Conservation (phyloP, 768 basidiomycete species). For the Boletus rubropictus region DNA sequence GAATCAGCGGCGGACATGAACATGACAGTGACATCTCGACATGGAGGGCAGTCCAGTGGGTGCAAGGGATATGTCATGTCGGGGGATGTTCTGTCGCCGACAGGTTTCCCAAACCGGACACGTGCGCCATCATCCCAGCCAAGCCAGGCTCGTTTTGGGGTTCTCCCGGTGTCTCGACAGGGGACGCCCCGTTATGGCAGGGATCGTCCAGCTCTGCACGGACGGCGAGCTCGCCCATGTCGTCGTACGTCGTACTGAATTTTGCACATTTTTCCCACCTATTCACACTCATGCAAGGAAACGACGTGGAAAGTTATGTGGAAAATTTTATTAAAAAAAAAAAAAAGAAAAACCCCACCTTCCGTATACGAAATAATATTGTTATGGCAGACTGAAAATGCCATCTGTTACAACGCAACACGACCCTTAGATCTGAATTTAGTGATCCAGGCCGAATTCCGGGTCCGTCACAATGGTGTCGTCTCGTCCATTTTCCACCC, state of each 20-base stretch:
- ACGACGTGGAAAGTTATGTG: constrained; percentile 28
- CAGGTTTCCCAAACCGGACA: constrained; percentile 17
- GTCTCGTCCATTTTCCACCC: constrained; percentile 37
- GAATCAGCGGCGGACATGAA: constrained; percentile 18
- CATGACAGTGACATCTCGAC: constrained; percentile 27
- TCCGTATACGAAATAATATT: constrained; percentile 37
- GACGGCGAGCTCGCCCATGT: neutral
- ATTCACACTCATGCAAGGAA: constrained; percentile 20
- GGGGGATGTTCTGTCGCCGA: constrained; percentile 28
- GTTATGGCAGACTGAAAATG: constrained; percentile 37
- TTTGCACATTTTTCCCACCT: constrained; percentile 16
- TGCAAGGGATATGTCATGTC: constrained; percentile 21
- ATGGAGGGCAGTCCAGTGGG: constrained; percentile 13
- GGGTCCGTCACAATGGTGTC: constrained; percentile 38
- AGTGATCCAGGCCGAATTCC: constrained; percentile 47
- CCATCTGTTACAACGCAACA: constrained; percentile 45
- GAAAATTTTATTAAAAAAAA: constrained; percentile 38
- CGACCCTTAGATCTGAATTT: constrained; percentile 73
- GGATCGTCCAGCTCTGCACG: constrained; percentile 23
- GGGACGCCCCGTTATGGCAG: constrained; percentile 14
- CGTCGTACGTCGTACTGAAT: constrained; percentile 8
- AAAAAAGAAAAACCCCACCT: constrained; percentile 42
- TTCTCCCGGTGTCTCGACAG: constrained; percentile 21
- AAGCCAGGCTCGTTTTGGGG: constrained; percentile 24
- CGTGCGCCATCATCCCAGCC: constrained; percentile 25